Base-by-base conservation (phyloP, 2,329 filamentous ascomycete species). In the Diaporthe amygdali region DNA sequence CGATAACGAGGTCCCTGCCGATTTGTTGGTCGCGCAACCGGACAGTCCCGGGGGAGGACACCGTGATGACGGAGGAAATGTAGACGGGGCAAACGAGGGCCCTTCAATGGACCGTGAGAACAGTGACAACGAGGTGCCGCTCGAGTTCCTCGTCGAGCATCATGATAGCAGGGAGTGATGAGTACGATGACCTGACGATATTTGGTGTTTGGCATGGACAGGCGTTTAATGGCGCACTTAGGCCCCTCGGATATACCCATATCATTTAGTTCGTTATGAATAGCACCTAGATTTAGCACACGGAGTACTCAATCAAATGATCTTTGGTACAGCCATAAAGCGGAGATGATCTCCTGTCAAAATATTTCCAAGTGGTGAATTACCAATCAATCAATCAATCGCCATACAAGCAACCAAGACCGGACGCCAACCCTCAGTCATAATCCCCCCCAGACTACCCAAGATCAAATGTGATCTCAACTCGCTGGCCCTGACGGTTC, bases 91-190 rank as follows among this genome's bases (percentile, higher is more conserved):
- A 25, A 59, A 22, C 22, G 59, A 20, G 55, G 22, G 27, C 55
- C 41, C 37, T 39, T 30, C 49, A 6, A 20, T 61, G 59, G 76
- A 71, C 9, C 76, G 77, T 59, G 76, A 79, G 64, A 81, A 81
- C 49, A 84, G 82, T 74, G 84, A 84, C 71, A 86, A 87, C 61
- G 86, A 87, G 66, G 82, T 89, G 9, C 87, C 87, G 1, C 79
- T 80, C 0, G 87, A 89, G 71, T 88, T 90, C 73, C 74, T 89
- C 8, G 84, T 84, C 14, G 84, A 88, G 74, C 84, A 86, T 49
- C 71, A 71, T 12, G 63, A 69, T 32, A 70, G 74, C 8, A 74
- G 75, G 12, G 70, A 73, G n/a, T 59, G 14, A 61, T 32, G 52
- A 12, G 15, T 30, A 20, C 27, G 5, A 52, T 25, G 49, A 12